These are phyloP conservation scores for Entomortierella beljakovae DNA, from an alignment of 192 early-diverging fungal species.

Conservation along the genomic window DNA sequence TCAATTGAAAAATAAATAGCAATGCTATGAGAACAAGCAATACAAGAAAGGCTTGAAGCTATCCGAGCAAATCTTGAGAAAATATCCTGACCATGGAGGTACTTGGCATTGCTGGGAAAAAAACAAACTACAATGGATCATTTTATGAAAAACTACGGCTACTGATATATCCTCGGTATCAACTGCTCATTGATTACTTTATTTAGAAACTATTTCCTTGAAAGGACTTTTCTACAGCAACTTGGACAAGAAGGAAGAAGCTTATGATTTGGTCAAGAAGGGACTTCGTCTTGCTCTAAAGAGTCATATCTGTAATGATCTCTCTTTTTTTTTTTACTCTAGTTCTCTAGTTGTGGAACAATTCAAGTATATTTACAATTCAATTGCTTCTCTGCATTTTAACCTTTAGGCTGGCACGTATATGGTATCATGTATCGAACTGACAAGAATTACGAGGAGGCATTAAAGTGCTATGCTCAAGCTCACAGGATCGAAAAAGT, in stretches of 20 bases:
- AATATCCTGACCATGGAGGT: constrained; percentile 93
- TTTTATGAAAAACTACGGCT: no score
- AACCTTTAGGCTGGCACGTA: constrained; percentile 90
- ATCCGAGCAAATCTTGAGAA: constrained; percentile 93
- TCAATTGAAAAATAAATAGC: constrained; percentile 61
- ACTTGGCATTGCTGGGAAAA: background rate
- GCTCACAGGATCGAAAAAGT: constrained; percentile 88
- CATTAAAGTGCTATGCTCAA: constrained; percentile 90
- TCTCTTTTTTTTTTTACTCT: background rate
- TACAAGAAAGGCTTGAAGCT: constrained; percentile 95
- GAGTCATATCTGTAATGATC: constrained; percentile 85
- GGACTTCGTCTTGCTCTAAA: constrained; percentile 83
- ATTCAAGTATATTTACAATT: no score
- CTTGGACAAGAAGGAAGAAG: constrained; percentile 93
- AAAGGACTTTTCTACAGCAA: constrained; percentile 93
- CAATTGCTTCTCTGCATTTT: background rate
- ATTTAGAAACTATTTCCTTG: constrained; percentile 90
- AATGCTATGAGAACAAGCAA: constrained; percentile 94
- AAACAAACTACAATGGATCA: background rate
- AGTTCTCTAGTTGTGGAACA: no score
- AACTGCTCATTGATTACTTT: background rate
- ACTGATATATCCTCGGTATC: no score
- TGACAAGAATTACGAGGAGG: constrained; percentile 95
- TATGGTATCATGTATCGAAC: constrained; percentile 90
- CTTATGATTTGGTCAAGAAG: constrained; percentile 85